Percentiles rank a stretch among this genome's conserved stretches.
These are phyloP conservation scores for Emergomyces pasteurianus DNA, from an alignment of 2,329 filamentous ascomycete species.

Conservation along the genomic window DNA sequence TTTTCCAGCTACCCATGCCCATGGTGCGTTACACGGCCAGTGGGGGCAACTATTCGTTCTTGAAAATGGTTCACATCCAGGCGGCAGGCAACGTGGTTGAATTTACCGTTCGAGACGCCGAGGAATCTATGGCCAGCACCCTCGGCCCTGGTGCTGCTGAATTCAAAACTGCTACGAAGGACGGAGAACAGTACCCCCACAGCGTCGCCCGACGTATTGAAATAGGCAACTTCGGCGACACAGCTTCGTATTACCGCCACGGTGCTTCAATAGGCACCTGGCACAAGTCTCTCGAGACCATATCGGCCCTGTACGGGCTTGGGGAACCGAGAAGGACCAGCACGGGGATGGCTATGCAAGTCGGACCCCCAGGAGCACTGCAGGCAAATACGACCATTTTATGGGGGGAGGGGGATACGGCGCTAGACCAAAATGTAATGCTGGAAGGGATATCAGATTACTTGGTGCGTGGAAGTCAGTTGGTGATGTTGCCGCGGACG, in stretches of 20 bases:
- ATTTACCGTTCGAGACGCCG: constrained; percentile 25
- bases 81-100: constrained; percentile 24
- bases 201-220: constrained; percentile 29
- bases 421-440: constrained; percentile 38
- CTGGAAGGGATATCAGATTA: constrained; percentile 44
- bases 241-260: constrained; percentile 44
- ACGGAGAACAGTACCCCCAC: constrained; percentile 27
- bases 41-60: constrained; percentile 39
- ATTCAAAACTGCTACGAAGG: constrained; percentile 22
- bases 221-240: constrained; percentile 38
- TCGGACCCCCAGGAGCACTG: constrained; percentile 35
- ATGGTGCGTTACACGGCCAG: constrained; percentile 34
- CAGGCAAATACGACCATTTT: constrained; percentile 43
- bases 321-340: constrained; percentile 20
- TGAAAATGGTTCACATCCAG: constrained; percentile 31
- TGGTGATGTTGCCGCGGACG: constrained; percentile 37
- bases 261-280: constrained; percentile 35
- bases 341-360: constrained; percentile 33
- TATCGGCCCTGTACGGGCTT: constrained; percentile 37
- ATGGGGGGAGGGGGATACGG: constrained; percentile 42
- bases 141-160: constrained; percentile 40
- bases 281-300: constrained; percentile 41
- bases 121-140: constrained; percentile 39
- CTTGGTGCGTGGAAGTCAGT: constrained; percentile 38
- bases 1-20: constrained; percentile 38